Conservation (phyloP, 2,329 filamentous ascomycete species). For the Fusarium camptoceras region DNA sequence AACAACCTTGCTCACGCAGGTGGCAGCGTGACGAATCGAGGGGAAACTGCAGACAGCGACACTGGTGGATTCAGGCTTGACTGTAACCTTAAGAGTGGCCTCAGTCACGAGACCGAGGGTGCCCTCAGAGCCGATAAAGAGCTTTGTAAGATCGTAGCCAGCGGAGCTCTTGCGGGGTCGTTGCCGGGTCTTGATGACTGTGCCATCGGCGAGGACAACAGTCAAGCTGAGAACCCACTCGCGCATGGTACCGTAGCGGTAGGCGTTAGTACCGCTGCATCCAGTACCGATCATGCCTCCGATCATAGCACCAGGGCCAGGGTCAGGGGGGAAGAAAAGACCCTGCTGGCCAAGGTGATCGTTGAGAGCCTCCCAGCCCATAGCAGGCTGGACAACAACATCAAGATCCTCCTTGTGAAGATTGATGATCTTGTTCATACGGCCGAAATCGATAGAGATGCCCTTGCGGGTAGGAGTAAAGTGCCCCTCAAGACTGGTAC, state of each 20-base stretch:
- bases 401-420: slow-evolving; percentile 84
- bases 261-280: slow-evolving; percentile 85
- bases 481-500: slow-evolving; percentile 90
- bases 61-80: slow-evolving; percentile 80
- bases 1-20: slow-evolving; percentile 84
- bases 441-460: slow-evolving; percentile 85
- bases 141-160: slow-evolving; percentile 89
- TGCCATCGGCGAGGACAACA: slow-evolving; percentile 90
- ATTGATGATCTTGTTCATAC: slow-evolving; percentile 84
- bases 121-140: slow-evolving; percentile 92
- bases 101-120: slow-evolving; percentile 93
- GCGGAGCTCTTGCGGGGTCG: slow-evolving; percentile 89
- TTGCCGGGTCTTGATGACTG: slow-evolving; percentile 88
- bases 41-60: slow-evolving; percentile 78
- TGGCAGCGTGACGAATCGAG: slow-evolving; percentile 75
- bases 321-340: slow-evolving; percentile 92
- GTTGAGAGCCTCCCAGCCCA: slow-evolving; percentile 89
- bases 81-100: slow-evolving; percentile 87
- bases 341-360: slow-evolving; percentile 78
- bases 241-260: slow-evolving; percentile 93
- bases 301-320: slow-evolving; percentile 91
- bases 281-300: slow-evolving; percentile 86
- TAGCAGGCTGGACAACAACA: slow-evolving; percentile 81
- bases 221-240: slow-evolving; percentile 92
- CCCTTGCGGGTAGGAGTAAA: slow-evolving; percentile 86